Evolutionary conservation across 1,284 basidiomycete genomes (phyloP), one percentile per base, ranked within the genome.

Genomic region (Pseudomicrostroma phylloplanum): DNA sequence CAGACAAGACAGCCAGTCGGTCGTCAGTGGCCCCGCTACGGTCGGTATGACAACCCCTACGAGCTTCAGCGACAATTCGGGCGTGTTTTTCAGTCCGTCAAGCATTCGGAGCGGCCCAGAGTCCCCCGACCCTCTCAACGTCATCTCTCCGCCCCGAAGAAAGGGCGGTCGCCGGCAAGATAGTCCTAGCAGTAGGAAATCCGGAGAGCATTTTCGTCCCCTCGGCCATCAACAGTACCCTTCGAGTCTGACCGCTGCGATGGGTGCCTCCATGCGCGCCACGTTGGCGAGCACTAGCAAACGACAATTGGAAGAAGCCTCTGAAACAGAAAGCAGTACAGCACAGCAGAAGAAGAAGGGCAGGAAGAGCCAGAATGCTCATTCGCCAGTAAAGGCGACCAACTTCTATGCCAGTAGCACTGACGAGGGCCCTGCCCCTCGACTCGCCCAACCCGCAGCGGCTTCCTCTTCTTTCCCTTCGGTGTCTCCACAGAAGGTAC

Each of bases 81-180:
- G 17, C 51, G 51, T 25, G 7, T 54, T 54, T 19, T 19, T 15
- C 21, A 54, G 51, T 25, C 51, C 51, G 6, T 15, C 15, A 25
- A 54, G 51, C 13, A 25, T 25, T 25, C 51, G 51, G 13, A 54
- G 51, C 21, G 51, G 51, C 7, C 51, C 51, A 19, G 51, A 54
- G 21, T 54, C 51, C 7, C 51, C 51, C 21, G 51, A 54, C 21
- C 51, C 51, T 54, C 51, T 54, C 21, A 54, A 54, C 21, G n/a
- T 58, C 36, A 58, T 58, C n/a, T 58, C 57, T 19, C 57, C 57
- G 7, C 39, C 39, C 40, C 42, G 30, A 39, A 21, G 36, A 19
- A 26, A n/a, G 23, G 9, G 30, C 13, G n/a, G 13, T 6, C 56
- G 21, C 6, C 46, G 46, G 56, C 23, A 57, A 26, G 25, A 15